Percentiles rank a stretch among this genome's conserved stretches.
These are phyloP conservation scores for Flaveria brownii DNA, from an alignment of 129 eudicot species.

Conservation along the genomic window DNA sequence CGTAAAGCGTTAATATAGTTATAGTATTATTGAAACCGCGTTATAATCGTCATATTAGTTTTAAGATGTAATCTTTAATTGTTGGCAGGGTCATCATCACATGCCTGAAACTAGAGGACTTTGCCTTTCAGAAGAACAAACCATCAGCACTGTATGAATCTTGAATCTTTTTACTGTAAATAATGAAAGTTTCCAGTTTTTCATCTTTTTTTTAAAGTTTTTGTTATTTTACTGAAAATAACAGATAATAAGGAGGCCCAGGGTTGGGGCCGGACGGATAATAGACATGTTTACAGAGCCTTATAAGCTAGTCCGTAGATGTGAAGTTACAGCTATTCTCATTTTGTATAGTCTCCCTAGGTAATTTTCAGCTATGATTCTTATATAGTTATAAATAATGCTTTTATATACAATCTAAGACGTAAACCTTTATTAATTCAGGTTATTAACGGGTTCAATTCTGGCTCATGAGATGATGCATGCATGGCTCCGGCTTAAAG, in stretches of 20 bases:
- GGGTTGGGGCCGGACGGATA: slow-evolving; percentile 72
- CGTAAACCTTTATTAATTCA: slow-evolving; percentile 29
- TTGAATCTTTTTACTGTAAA: background rate
- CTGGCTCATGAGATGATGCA: slow-evolving; percentile 99
- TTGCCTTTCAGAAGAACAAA: slow-evolving; percentile 98
- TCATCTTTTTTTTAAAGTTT: background rate
- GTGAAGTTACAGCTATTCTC: slow-evolving; percentile 99
- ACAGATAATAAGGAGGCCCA: slow-evolving; percentile 83
- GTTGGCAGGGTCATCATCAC: slow-evolving; percentile 89
- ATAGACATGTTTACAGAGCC: slow-evolving; percentile 92
- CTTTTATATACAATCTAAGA: slow-evolving; percentile 12
- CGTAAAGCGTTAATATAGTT: slow-evolving; percentile 42
- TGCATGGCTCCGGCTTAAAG: slow-evolving; percentile 97
- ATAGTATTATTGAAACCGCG: background rate
- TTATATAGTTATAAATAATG: background rate
- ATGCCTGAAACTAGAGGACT: slow-evolving; percentile 98
- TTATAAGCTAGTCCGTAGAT: slow-evolving; percentile 61
- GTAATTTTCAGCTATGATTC: slow-evolving; percentile 34
- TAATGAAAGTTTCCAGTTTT: background rate
- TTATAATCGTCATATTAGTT: background rate
- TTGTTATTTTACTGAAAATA: slow-evolving; percentile 17
- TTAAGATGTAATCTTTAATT: slow-evolving; percentile 18
- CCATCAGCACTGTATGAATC: slow-evolving; percentile 76
- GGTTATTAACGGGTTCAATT: slow-evolving; percentile 94
- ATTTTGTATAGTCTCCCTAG: slow-evolving; percentile 93